These are phyloP conservation scores for Psilocybe cubensis DNA, from an alignment of 768 basidiomycete genomes.

Conservation along the genomic window DNA sequence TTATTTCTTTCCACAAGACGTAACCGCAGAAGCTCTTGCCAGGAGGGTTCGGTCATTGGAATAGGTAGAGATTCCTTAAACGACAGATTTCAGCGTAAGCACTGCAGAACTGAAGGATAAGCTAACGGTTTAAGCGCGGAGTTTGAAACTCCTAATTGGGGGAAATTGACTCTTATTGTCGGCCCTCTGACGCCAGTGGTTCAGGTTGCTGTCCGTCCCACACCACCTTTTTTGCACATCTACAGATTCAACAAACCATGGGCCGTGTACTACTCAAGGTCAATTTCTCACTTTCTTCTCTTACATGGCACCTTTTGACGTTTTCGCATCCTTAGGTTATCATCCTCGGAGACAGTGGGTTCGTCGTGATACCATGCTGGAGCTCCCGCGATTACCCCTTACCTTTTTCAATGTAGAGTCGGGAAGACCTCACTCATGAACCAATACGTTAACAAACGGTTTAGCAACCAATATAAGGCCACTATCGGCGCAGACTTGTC, in stretches of 20 bases:
- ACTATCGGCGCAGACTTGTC: conserved; percentile 98
- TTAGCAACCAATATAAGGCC: conserved; percentile 99
- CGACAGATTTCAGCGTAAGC: conserved; percentile 6
- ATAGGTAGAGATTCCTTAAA: conserved; percentile 5
- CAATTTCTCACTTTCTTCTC: conserved; percentile 6
- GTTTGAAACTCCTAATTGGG: conserved; percentile 42
- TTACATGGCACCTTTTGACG: neutral
- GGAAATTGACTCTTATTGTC: conserved; percentile 14
- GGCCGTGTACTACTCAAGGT: conserved; percentile 90
- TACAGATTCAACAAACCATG: conserved; percentile 47
- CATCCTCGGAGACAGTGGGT: conserved; percentile 98
- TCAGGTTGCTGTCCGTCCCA: conserved; percentile 12
- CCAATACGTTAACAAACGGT: conserved; percentile 99
- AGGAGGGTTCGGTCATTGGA: conserved; percentile 72
- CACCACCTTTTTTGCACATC: conserved; percentile 1
- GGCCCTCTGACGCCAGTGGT: conserved; percentile 17
- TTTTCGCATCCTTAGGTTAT: conserved; percentile 69
- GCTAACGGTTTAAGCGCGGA: conserved; percentile 31
- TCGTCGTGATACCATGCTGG: conserved; percentile 32
- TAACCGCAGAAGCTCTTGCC: conserved; percentile 82
- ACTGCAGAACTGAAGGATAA: neutral
- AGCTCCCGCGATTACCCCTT: conserved; percentile 12
- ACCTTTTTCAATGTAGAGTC: conserved; percentile 57
- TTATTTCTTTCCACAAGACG: conserved; percentile 85
- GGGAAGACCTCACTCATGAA: conserved; percentile 99